Evolutionary conservation across 2,329 filamentous ascomycete species (phyloP).

Genomic region (Pseudocercospora ulei): DNA sequence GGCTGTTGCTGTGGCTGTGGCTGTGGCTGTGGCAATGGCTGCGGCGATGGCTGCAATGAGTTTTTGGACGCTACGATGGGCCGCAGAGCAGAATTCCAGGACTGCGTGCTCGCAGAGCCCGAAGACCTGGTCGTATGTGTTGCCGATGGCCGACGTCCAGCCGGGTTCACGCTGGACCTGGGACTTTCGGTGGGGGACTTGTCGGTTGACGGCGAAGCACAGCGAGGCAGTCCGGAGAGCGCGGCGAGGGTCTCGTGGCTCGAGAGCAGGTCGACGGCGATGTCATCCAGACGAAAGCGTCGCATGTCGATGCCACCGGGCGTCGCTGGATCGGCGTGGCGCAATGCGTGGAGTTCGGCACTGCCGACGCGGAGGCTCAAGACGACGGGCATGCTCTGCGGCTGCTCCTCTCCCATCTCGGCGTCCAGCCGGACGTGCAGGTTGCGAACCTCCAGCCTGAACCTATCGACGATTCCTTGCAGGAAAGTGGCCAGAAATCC

Average conservation of each 20-base stretch:
- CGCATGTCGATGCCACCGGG: background rate
- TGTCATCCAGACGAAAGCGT: slow-evolving; percentile 22
- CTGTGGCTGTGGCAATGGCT: background rate
- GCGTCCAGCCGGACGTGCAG: slow-evolving; percentile 59
- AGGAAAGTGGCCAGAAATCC: slow-evolving; percentile 61
- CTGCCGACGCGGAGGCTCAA: slow-evolving; percentile 56
- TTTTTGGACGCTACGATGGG: slow-evolving; percentile 1
- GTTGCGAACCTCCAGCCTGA: slow-evolving; percentile 56
- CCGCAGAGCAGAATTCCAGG: slow-evolving; percentile 8
- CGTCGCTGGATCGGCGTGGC: background rate
- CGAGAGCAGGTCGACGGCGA: slow-evolving; percentile 28
- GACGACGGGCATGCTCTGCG: slow-evolving; percentile 42
- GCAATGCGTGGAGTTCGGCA: slow-evolving; percentile 57
- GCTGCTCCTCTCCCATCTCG: slow-evolving; percentile 33
- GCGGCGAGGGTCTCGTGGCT: slow-evolving; percentile 21
- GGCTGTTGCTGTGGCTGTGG: background rate
- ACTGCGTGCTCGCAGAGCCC: background rate
- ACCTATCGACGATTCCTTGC: slow-evolving; percentile 62
- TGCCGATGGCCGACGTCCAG: background rate
- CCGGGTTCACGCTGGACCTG: background rate
- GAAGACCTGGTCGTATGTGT: slow-evolving; percentile 7
- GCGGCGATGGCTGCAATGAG: background rate
- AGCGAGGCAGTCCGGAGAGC: slow-evolving; percentile 20
- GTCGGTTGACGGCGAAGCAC: background rate
- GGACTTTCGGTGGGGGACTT: slow-evolving; percentile 1